These are phyloP conservation scores for Akebia trifoliata DNA, from an alignment of 164 flowering plant species.

Conservation along the genomic window DNA sequence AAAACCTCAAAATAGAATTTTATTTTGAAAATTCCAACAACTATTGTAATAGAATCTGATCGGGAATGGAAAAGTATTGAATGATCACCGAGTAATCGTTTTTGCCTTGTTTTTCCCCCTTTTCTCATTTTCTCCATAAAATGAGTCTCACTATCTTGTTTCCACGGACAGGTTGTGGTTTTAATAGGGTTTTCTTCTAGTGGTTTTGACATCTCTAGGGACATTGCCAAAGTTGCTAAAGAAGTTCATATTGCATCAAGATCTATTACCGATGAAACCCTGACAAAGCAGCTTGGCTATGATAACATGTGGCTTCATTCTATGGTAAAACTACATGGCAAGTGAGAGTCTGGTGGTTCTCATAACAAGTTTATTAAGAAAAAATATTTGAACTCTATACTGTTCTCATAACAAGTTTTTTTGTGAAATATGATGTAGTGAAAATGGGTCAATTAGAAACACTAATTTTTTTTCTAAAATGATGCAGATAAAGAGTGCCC, in stretches of 20 bases:
- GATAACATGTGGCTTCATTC: conserved; percentile 30
- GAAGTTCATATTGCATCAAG: conserved; percentile 39
- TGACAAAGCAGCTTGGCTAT: conserved; percentile 6
- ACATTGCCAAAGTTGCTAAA: conserved; percentile 32
- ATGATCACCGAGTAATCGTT: too few relatives aligned
- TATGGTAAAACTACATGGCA: conserved; percentile 15
- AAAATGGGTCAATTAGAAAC: background rate
- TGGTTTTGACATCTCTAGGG: conserved; percentile 33
- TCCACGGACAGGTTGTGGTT: conserved; percentile 28
- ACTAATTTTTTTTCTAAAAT: conserved; percentile 18
- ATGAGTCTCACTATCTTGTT: background rate
- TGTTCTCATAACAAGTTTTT: too few relatives aligned
- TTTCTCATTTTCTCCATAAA: too few relatives aligned
- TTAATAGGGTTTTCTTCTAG: conserved; percentile 39
- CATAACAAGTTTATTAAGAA: conserved; percentile 2
- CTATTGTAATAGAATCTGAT: too few relatives aligned
- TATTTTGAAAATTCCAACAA: too few relatives aligned
- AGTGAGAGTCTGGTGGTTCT: conserved; percentile 3
- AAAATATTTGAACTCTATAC: background rate
- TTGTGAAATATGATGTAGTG: too few relatives aligned
- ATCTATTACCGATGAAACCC: conserved; percentile 23
- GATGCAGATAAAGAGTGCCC: conserved; percentile 30
- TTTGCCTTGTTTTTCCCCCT: too few relatives aligned
- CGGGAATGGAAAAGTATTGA: too few relatives aligned
- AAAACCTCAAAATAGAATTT: too few relatives aligned